Percentiles rank a stretch among this genome's conserved stretches.
phyloP scores from a whole-genome alignment of 371 early-diverging fungal species.

The Entomophthora muscae region DNA sequence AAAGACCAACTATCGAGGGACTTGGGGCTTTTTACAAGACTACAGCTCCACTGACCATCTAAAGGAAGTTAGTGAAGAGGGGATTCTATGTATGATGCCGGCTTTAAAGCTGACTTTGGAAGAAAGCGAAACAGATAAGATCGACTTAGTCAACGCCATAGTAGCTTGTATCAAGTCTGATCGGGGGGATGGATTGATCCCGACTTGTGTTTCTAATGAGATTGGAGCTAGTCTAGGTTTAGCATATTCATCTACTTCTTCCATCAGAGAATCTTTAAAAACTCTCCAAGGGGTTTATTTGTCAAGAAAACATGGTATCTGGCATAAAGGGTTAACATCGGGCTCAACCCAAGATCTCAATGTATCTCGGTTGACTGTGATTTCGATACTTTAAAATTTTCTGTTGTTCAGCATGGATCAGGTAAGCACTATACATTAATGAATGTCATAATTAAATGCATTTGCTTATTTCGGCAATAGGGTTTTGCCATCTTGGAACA shows the following conservation, averaged over 20 bases:
- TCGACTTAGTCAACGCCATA: slow-evolving; percentile 51
- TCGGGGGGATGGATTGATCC: slow-evolving; percentile 70
- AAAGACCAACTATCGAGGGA: neutral
- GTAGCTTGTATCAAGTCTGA: slow-evolving; percentile 50
- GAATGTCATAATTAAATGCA: slow-evolving; percentile 6
- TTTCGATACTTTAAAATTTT: slow-evolving; percentile 68
- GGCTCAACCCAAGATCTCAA: slow-evolving; percentile 77
- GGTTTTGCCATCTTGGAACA: slow-evolving; percentile 88
- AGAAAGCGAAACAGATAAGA: slow-evolving; percentile 14
- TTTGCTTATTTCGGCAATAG: slow-evolving; percentile 16
- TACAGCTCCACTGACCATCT: neutral
- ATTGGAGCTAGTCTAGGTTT: slow-evolving; percentile 74
- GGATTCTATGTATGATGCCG: neutral
- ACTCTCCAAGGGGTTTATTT: slow-evolving; percentile 80
- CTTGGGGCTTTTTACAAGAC: neutral
- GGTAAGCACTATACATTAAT: too few relatives aligned
- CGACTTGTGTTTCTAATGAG: slow-evolving; percentile 82
- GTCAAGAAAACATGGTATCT: slow-evolving; percentile 75
- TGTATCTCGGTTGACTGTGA: slow-evolving; percentile 79
- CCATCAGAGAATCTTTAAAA: slow-evolving; percentile 62
- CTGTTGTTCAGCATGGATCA: slow-evolving; percentile 70
- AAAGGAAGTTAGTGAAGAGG: neutral
- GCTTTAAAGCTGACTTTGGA: slow-evolving; percentile 15
- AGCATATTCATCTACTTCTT: slow-evolving; percentile 71
- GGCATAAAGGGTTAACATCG: slow-evolving; percentile 90